A percentile compares a stretch with the other conserved stretches of the same genome.
phyloP scores from a whole-genome alignment of 192 early-diverging fungal genomes.

The Globomyces pollinis-pini region DNA sequence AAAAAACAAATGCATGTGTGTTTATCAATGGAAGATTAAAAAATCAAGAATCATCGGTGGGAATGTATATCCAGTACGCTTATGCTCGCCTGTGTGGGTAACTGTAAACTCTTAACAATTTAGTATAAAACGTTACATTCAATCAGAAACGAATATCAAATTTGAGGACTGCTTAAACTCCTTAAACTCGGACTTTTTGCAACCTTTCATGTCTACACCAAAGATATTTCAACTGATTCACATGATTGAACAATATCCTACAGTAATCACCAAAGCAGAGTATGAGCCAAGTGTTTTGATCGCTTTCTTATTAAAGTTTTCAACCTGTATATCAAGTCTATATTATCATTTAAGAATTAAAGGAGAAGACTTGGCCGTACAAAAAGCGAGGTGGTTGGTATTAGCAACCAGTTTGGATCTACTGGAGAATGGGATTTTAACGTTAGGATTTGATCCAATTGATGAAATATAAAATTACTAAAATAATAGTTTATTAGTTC shows the following conservation, averaged over 20 bases:
- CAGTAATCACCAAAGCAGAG: neutral
- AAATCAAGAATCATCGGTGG: neutral
- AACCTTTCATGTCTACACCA: neutral
- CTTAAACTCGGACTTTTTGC: neutral
- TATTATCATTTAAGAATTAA: conserved; percentile 9
- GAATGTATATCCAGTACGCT: conserved; percentile 7
- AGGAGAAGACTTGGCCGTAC: neutral
- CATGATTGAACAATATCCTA: neutral
- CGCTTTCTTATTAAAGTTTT: neutral
- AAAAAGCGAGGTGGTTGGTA: conserved; percentile 4
- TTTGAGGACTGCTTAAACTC: no score
- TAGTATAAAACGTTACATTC: no score
- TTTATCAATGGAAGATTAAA: neutral
- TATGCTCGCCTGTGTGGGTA: neutral
- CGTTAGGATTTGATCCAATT: conserved; percentile 4
- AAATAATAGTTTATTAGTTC: no score
- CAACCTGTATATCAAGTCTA: neutral
- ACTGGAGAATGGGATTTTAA: neutral
- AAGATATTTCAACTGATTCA: neutral
- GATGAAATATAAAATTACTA: conserved; percentile 2
- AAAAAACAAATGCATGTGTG: neutral
- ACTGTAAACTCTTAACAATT: no score
- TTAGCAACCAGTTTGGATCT: neutral
- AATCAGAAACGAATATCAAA: no score
- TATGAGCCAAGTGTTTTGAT: neutral